Conservation (phyloP, 2,329 filamentous ascomycete species). For the Paecilomyces sp. region DNA sequence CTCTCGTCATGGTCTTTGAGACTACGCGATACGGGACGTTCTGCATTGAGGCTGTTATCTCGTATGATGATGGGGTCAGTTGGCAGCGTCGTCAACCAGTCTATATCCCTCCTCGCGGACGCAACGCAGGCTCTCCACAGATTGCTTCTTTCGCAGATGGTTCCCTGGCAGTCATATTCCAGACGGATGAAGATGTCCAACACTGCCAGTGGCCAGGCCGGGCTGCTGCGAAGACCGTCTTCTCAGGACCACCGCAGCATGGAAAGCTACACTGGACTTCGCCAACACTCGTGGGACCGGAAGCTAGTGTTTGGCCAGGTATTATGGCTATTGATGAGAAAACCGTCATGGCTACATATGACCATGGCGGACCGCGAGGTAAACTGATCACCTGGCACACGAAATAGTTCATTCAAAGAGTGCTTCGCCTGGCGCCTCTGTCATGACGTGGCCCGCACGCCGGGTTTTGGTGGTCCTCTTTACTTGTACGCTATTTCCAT, state of each 20-base stretch:
- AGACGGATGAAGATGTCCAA: slow-evolving; percentile 39
- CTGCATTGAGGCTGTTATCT: slow-evolving; percentile 39
- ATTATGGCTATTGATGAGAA: slow-evolving; percentile 23
- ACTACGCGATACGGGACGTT: slow-evolving; percentile 37
- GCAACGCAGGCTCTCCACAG: slow-evolving; percentile 42
- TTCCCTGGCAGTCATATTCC: slow-evolving; percentile 38
- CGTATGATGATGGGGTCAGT: slow-evolving; percentile 37
- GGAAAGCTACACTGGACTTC: slow-evolving; percentile 30
- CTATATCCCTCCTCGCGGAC: slow-evolving; percentile 30
- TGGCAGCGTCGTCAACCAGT: slow-evolving; percentile 38
- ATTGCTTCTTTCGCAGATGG: slow-evolving; percentile 35
- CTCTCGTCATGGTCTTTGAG: slow-evolving; percentile 41
- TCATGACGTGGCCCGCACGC: background rate
- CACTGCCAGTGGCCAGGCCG: slow-evolving; percentile 32
- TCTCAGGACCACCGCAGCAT: slow-evolving; percentile 24
- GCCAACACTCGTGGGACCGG: slow-evolving; percentile 21
- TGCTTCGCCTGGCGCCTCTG: no score
- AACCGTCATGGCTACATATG: slow-evolving; percentile 21
- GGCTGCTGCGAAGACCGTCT: slow-evolving; percentile 36
- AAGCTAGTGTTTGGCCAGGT: slow-evolving; percentile 33
- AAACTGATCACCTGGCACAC: slow-evolving; percentile 18
- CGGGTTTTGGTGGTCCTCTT: background rate
- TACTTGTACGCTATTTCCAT: background rate
- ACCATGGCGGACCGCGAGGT: slow-evolving; percentile 19
- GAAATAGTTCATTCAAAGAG: slow-evolving; percentile 8